Base-by-base conservation (phyloP, 177 flowering plant species). In the Tripterygium wilfordii region DNA sequence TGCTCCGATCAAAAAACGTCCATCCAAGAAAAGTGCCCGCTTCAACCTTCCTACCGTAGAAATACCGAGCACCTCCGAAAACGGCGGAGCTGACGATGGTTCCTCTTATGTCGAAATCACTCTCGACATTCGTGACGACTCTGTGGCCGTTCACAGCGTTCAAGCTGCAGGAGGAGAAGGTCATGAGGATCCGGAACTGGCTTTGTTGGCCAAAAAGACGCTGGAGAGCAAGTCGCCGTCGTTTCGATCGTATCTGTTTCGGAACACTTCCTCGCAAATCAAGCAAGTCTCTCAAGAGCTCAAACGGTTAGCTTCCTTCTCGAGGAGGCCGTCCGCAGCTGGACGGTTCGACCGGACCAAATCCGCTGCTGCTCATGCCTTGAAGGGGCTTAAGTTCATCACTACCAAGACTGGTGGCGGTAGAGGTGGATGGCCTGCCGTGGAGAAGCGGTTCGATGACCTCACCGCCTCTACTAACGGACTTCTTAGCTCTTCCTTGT, bases 351-450 rank as follows among this genome's bases (percentile, higher is more conserved):
- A 85, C 31, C 46, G 89, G 53, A 77, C 62, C 19, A 81, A 75
- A 37, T 83, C 95, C 0, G 97, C 82, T 0, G 85, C 85, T 1
- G 74, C 85, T 22, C 80, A 75, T 15, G 92, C 95, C 14, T 57
- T 88, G 54, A 78, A 67, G 38, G 89, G 97, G 0, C 76, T 88
- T 54, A 85, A 81, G 78, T 88, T 88, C 67, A 85, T 85, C 46
- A 65, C 79, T 45, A 56, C 74, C 62, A 81, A 79, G 62, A 65
- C 84, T 0, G 88, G 80, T 10, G 79, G 75, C 33, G 63, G 62
- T 9, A 61, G 65, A 14, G 58, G 70, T 18, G 83, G 78, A 8
- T 85, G 97, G 97, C 14, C 59, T 1, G 63, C 69, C 4, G 83
- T 88, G 3, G 97, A 79, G 66, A 73, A 75, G 58, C 67, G 79